Conservation (phyloP, 2,329 filamentous ascomycete species). For the Pyrenophora tritici-repentis region DNA sequence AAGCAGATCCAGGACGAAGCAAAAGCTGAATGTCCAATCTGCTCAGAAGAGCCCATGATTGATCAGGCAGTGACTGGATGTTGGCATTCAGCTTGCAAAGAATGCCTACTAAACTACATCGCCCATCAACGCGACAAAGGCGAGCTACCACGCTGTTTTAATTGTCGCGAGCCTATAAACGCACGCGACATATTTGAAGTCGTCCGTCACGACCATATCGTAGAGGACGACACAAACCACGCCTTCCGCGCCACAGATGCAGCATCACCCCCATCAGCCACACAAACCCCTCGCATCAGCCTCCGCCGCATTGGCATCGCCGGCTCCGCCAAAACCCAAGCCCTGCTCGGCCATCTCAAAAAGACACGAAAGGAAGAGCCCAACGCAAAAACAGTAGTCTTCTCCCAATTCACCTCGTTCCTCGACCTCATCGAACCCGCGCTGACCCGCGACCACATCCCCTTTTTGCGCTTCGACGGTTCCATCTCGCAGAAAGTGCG, state of each 20-base stretch:
- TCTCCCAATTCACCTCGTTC: constrained; percentile 97
- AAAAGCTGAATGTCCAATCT: constrained; percentile 89
- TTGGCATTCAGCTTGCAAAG: constrained; percentile 97
- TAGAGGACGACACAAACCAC: constrained; percentile 48
- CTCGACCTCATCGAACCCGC: constrained; percentile 87
- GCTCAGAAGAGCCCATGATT: constrained; percentile 92
- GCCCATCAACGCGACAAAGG: constrained; percentile 80
- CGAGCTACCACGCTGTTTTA: constrained; percentile 81
- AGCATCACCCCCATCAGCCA: constrained; percentile 17
- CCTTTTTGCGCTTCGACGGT: constrained; percentile 87
- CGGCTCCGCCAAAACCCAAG: constrained; percentile 87
- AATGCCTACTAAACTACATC: constrained; percentile 88
- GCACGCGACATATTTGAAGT: constrained; percentile 90
- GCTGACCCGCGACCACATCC: constrained; percentile 71
- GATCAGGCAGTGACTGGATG: constrained; percentile 94
- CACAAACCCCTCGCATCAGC: constrained; percentile 58
- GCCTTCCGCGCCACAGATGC: constrained; percentile 36
- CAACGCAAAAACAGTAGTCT: constrained; percentile 84
- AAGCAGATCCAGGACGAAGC: constrained; percentile 90
- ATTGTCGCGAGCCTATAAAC: constrained; percentile 83
- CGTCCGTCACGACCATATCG: constrained; percentile 72
- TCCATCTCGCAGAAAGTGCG: constrained; percentile 85
- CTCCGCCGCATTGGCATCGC: constrained; percentile 65
- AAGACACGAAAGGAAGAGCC: constrained; percentile 68
- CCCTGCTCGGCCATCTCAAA: constrained; percentile 76